Base-by-base conservation (phyloP, 2,329 filamentous ascomycete genomes). In the Claviceps sp. region DNA sequence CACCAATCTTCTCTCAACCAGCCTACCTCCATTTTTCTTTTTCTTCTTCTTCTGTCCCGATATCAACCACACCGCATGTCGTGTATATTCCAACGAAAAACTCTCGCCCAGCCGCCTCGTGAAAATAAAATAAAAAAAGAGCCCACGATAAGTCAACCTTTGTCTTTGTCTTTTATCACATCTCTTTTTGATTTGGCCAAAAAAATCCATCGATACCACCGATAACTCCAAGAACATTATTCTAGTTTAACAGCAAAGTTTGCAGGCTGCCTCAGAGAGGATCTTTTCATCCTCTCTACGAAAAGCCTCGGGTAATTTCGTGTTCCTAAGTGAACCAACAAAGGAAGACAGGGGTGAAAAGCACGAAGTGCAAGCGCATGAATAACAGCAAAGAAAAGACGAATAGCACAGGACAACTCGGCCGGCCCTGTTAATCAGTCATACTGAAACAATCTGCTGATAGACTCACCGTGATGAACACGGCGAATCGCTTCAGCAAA, bases 401-500 rank as follows among this genome's bases (percentile, higher is more conserved):
- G 14, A 45, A 13, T 5, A 45, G n/a, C 5, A 24, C 13, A 14
- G 24, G 22, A 44, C 42, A 13, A 26, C 20, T 7, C 13, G 5
- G 26, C 14, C 11, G 22, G 41, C 30, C 9, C 30, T 34, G 30
- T 30, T 3, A 14, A 22, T 58, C 47, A 64, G 58, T 58, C 55
- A 54, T 68, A 65, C 59, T 70, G 66, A 57, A 98, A 98, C 49
- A 98, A 77, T 55, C 93, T 88, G 66, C 89, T 95, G 70, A 98
- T 95, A 63, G 89, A 95, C 73, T 98, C 93, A 62, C 93, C 93
- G 68, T 97, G 90, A 70, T 98, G 93, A 54, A 97, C 91, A 56
- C 93, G 82, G 57, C 93, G 86, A 60, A 97, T 96, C 49, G 93
- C 88, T 77, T 97, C 91, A 54, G 88, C 90, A 66, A 97, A 96